Conservation (phyloP, 768 basidiomycete genomes). For the Tylopilus balloui region DNA sequence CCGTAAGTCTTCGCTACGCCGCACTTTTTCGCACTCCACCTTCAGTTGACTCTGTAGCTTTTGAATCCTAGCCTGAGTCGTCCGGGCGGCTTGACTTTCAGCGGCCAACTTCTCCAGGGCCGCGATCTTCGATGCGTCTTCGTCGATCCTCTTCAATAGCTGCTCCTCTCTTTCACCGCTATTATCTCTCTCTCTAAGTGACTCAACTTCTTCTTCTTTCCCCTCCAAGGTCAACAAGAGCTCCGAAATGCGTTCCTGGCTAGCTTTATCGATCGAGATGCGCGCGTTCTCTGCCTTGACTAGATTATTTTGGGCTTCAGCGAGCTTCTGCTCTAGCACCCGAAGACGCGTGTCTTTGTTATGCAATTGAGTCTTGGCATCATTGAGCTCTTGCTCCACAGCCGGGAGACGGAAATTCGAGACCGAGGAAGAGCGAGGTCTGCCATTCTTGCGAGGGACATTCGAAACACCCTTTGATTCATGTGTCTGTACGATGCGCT, state of each 20-base stretch:
- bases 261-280: constrained; percentile 47
- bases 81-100: constrained; percentile 34
- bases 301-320: constrained; percentile 45
- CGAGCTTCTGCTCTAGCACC: constrained; percentile 43
- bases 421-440: constrained; percentile 57
- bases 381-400: constrained; percentile 54
- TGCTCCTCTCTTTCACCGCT: constrained; percentile 53
- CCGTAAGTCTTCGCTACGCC: constrained; percentile 40
- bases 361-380: constrained; percentile 39
- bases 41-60: constrained; percentile 40
- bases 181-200: constrained; percentile 36
- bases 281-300: constrained; percentile 57
- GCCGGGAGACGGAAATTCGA: constrained; percentile 45
- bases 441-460: constrained; percentile 34
- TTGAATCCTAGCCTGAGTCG: constrained; percentile 34
- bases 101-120: constrained; percentile 49
- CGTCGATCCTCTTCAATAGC: constrained; percentile 61
- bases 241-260: constrained; percentile 41
- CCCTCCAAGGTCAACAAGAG: constrained; percentile 45
- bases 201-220: constrained; percentile 56
- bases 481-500: constrained; percentile 38
- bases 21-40: constrained; percentile 38
- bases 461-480: constrained; percentile 31
- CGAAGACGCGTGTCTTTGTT: constrained; percentile 45
- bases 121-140: constrained; percentile 63